Evolutionary conservation across 805 yeast genomes (phyloP).

Genomic region (Candida qinlingensis): DNA sequence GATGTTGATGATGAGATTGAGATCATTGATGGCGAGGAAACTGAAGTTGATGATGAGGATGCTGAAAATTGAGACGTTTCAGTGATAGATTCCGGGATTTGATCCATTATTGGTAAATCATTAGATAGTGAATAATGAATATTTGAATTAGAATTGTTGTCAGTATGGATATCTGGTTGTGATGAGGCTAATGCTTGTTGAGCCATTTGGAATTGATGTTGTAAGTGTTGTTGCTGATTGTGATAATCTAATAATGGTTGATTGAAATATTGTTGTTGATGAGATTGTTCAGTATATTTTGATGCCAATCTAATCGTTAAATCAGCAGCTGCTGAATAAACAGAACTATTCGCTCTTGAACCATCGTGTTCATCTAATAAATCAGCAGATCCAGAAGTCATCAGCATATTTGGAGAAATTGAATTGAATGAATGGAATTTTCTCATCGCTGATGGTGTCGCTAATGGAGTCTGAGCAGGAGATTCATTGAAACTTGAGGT

Average conservation of each 20-base stretch:
- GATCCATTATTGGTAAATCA: background rate
- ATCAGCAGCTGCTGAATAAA: conserved; percentile 27
- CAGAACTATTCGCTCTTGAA: conserved; percentile 7
- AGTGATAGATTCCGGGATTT: conserved; percentile 3
- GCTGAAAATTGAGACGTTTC: conserved; percentile 4
- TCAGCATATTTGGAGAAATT: conserved; percentile 22
- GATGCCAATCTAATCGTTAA: conserved; percentile 25
- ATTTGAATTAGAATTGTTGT: background rate
- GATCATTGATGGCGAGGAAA: background rate
- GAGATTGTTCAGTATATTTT: conserved; percentile 11
- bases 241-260: background rate
- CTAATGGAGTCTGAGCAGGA: conserved; percentile 20
- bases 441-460: conserved; percentile 17
- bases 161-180: background rate
- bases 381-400: conserved; percentile 10
- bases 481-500: conserved; percentile 5
- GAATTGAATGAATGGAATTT: conserved; percentile 10
- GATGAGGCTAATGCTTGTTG: background rate
- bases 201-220: background rate
- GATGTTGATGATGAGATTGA: background rate
- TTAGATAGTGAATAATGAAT: background rate
- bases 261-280: background rate
- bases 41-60: conserved; percentile 3
- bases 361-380: background rate
- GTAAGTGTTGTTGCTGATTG: background rate